Conservation (phyloP, 441 rosid species). For the Gossypium aridum region DNA sequence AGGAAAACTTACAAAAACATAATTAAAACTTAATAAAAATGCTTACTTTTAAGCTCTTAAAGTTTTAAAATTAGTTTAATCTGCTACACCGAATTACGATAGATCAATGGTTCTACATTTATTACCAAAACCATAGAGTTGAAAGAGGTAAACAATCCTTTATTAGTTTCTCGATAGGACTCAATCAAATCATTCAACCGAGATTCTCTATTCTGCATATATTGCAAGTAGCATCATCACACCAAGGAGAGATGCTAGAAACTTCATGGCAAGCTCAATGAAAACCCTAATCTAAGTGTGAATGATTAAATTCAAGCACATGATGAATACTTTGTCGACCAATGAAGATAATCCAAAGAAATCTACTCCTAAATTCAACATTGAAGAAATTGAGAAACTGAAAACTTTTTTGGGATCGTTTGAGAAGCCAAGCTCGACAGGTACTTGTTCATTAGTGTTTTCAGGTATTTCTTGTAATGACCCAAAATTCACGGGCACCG, state of each 20-base stretch:
- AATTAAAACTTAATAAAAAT: too few species aligned
- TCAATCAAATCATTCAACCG: too few species aligned
- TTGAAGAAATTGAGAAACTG: neutral
- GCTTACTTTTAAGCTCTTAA: too few species aligned
- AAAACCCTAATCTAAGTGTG: neutral
- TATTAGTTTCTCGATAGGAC: too few species aligned
- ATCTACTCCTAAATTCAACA: neutral
- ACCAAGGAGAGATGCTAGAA: neutral
- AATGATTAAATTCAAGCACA: neutral
- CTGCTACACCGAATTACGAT: too few species aligned
- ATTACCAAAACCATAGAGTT: too few species aligned
- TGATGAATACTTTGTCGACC: neutral
- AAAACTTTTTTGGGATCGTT: neutral
- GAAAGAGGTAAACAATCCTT: too few species aligned
- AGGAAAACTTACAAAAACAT: too few species aligned
- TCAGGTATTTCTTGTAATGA: too few species aligned
- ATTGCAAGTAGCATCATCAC: neutral
- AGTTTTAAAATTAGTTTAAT: too few species aligned
- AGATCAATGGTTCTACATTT: too few species aligned
- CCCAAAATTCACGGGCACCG: too few species aligned
- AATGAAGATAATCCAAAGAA: neutral
- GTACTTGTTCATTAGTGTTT: neutral
- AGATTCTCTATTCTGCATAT: neutral
- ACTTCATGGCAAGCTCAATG: neutral
- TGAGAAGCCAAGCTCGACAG: neutral